Evolutionary conservation across 2,329 filamentous ascomycete species (phyloP).

Genomic region (Scedosporium aurantiacum): DNA sequence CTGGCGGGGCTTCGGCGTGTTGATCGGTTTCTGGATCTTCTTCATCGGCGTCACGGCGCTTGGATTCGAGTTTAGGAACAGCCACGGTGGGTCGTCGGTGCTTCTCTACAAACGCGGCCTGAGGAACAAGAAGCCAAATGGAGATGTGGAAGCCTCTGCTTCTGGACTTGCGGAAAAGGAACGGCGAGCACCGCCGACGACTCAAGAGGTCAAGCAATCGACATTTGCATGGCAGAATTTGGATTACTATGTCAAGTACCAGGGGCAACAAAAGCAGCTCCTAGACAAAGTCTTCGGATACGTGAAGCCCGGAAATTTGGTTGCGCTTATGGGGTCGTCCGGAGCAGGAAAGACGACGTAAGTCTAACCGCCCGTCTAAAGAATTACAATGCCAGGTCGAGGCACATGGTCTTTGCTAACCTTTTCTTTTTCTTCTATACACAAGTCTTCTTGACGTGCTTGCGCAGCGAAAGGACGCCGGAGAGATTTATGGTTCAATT

Average conservation of each 20-base stretch:
- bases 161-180: slow-evolving; percentile 3
- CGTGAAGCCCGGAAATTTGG: slow-evolving; percentile 68
- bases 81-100: slow-evolving; percentile 49
- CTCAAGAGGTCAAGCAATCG: slow-evolving; percentile 39
- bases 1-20: slow-evolving; percentile 69
- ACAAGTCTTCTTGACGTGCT: slow-evolving; percentile 50
- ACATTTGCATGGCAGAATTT: slow-evolving; percentile 62
- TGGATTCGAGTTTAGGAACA: slow-evolving; percentile 55
- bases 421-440: not conserved
- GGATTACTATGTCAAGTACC: slow-evolving; percentile 59
- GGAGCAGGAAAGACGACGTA: slow-evolving; percentile 71
- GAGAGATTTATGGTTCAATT: slow-evolving; percentile 35
- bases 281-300: slow-evolving; percentile 61
- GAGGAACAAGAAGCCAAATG: slow-evolving; percentile 21
- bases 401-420: not conserved
- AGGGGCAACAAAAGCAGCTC: slow-evolving; percentile 41
- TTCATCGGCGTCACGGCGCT: slow-evolving; percentile 63
- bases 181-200: not conserved
- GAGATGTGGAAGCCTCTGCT: slow-evolving; percentile 22
- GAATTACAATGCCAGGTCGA: not conserved
- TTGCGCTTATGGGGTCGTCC: slow-evolving; percentile 68
- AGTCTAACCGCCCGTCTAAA: not conserved
- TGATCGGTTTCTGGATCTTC: slow-evolving; percentile 64
- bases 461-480: slow-evolving; percentile 51
- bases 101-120: slow-evolving; percentile 57